Conservation (phyloP, 257 asterid species). For the Gentiana dahurica region DNA sequence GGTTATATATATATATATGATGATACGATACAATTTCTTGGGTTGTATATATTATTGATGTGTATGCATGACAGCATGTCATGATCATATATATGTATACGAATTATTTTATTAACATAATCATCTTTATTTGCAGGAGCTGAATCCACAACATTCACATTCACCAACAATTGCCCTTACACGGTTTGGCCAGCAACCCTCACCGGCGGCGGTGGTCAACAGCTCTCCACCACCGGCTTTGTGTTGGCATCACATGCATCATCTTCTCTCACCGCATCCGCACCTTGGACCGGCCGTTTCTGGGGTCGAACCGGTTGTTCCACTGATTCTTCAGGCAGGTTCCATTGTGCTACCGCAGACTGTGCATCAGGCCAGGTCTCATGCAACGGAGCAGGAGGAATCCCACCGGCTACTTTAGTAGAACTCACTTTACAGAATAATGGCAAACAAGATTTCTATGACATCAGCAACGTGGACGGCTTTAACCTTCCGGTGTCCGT, state of each 20-base stretch:
- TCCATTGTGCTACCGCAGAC: conserved; percentile 35
- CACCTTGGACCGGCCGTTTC: conserved; percentile 44
- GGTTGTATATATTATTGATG: too few relatives aligned
- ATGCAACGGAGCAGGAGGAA: conserved; percentile 10
- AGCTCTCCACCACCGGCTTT: conserved; percentile 24
- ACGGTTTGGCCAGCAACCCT: conserved; percentile 47
- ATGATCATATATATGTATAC: too few relatives aligned
- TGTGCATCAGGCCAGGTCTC: conserved; percentile 22
- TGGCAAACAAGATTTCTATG: conserved; percentile 11
- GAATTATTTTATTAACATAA: too few relatives aligned
- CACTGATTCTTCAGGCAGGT: conserved; percentile 4
- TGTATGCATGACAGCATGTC: too few relatives aligned
- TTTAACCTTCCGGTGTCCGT: conserved; percentile 48
- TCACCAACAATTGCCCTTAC: conserved; percentile 31
- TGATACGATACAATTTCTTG: too few relatives aligned
- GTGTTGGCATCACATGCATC: conserved; percentile 20
- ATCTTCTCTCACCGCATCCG: conserved; percentile 1
- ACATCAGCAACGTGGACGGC: conserved; percentile 38
- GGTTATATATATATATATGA: too few relatives aligned
- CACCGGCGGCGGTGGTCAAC: conserved; percentile 19
- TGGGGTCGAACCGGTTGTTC: conserved; percentile 45
- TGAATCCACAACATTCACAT: conserved; percentile 23
- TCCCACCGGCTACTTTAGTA: conserved; percentile 10
- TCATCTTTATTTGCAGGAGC: conserved; percentile 10
- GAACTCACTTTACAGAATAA: conserved; percentile 11